Base-by-base conservation (phyloP, 2,329 filamentous ascomycete species). In the Pseudogymnoascus sp. region DNA sequence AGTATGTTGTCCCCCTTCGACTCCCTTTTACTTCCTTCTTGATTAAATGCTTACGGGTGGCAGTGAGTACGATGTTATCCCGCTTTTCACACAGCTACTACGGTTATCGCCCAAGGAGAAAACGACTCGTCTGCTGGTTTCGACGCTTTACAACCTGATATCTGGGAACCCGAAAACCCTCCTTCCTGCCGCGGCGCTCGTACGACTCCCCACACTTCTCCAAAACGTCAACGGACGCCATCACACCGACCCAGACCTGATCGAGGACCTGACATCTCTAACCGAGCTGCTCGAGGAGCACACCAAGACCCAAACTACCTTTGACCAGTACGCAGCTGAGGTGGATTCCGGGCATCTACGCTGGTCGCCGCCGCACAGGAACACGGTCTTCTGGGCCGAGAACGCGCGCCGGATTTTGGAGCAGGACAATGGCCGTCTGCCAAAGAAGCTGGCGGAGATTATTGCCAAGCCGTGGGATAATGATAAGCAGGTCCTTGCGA, bases 51-150 rank as follows among this genome's bases (percentile, higher is more conserved):
- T 75, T 71, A 72, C 64, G 53, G 14, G n/a, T 65, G 53, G 38
- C 68, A 96, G 93, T 69, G 93, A 97, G 76, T 91, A 96, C 77
- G 93, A 97, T 72, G 88, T 97, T 68, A 83, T 97, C 67, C 83
- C 92, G 56, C 84, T 97, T 50, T 97, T 96, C 75, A 92, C 90
- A n/a, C 90, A 96, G 68, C 86, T 99, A 38, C 82, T 99, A 63
- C 89, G 92, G 62, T 81, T 96, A 44, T 97, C 95, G 1, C 93
- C 93, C 50, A 99, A 99, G 76, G 95, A 97, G 75, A 99, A 99
- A 81, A 97, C 93, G 1, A 97, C 93, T 0, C 87, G 95, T 31
- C 83, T 99, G 62, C 85, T 97, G 53, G 82, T 97, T 50, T 92
- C 92, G 8, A 97, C 93, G 6, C 83, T 99, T 42, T 84, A 89